phyloP scores from a whole-genome alignment of 2,329 filamentous ascomycete genomes.

The Biscogniauxia marginata region DNA sequence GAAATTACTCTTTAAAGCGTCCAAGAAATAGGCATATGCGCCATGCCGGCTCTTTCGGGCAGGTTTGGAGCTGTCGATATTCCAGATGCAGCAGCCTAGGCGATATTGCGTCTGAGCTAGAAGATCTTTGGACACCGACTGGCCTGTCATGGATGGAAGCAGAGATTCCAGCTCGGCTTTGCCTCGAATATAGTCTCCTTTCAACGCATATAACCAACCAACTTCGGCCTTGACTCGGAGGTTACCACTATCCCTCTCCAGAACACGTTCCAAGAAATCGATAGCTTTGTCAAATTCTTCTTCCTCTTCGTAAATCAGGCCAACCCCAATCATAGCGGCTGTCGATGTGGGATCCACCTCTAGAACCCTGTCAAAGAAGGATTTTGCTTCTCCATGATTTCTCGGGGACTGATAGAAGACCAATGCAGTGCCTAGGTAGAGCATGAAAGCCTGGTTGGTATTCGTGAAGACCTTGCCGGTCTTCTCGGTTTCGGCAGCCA shows the following conservation, averaged over 20 bases:
- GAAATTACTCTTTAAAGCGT: conserved; percentile 79
- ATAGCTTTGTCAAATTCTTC: conserved; percentile 83
- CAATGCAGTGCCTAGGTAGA: conserved; percentile 80
- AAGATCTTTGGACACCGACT: conserved; percentile 63
- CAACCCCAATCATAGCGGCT: conserved; percentile 81
- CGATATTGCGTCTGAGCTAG: conserved; percentile 84
- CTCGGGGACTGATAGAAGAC: conserved; percentile 89
- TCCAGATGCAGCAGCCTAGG: conserved; percentile 84
- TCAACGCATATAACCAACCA: conserved; percentile 87
- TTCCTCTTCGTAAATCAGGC: conserved; percentile 89
- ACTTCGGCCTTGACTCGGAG: conserved; percentile 80
- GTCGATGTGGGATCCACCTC: conserved; percentile 74
- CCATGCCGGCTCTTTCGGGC: conserved; percentile 78
- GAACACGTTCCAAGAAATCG: conserved; percentile 73
- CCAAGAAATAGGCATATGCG: conserved; percentile 80
- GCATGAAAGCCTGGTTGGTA: conserved; percentile 70
- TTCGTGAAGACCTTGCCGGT: conserved; percentile 69
- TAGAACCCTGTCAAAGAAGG: conserved; percentile 81
- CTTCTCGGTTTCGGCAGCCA: conserved; percentile 59
- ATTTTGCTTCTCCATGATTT: conserved; percentile 83
- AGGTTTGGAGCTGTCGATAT: conserved; percentile 69
- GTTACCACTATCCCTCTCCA: conserved; percentile 71
- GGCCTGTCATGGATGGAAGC: conserved; percentile 60
- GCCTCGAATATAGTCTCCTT: conserved; percentile 70
- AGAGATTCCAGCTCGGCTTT: conserved; percentile 67